A percentile compares a stretch with the other conserved stretches of the same genome.
phyloP scores from a whole-genome alignment of 257 asterid genomes.

The Solanum verrucosum region DNA sequence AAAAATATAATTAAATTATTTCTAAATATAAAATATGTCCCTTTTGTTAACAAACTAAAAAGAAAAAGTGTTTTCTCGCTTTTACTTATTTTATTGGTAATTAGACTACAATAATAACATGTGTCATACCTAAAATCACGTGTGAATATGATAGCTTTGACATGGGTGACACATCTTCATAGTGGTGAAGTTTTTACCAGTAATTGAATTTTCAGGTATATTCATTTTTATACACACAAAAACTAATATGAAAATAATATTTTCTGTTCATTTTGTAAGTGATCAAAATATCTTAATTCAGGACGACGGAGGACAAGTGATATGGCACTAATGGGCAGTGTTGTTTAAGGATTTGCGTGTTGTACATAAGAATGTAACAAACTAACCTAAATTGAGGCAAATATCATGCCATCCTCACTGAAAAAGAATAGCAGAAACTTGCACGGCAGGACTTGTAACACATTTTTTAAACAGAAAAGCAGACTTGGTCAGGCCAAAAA shows the following conservation, averaged over 20 bases:
- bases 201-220: not conserved
- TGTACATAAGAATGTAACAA: not conserved
- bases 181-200: not conserved
- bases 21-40: not conserved
- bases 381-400: not conserved
- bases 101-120: not conserved
- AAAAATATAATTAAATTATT: not conserved
- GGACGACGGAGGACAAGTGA: not conserved
- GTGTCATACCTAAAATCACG: not conserved
- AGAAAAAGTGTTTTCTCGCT: not conserved
- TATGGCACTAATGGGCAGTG: not conserved
- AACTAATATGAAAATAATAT: not conserved
- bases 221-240: not conserved
- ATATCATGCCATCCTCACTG: not conserved
- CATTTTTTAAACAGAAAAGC: not conserved
- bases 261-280: not conserved
- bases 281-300: not conserved
- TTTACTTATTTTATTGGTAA: not conserved
- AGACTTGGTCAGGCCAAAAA: not conserved
- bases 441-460: not conserved
- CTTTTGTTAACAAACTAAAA: not conserved
- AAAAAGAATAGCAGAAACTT: not conserved
- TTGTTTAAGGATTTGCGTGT: not conserved
- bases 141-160: not conserved
- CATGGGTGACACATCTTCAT: not conserved